A percentile compares a stretch with the other conserved stretches of the same genome.
Evolutionary conservation across 2,329 filamentous ascomycete species (phyloP).

Genomic region (Ophiosphaerella narmari): DNA sequence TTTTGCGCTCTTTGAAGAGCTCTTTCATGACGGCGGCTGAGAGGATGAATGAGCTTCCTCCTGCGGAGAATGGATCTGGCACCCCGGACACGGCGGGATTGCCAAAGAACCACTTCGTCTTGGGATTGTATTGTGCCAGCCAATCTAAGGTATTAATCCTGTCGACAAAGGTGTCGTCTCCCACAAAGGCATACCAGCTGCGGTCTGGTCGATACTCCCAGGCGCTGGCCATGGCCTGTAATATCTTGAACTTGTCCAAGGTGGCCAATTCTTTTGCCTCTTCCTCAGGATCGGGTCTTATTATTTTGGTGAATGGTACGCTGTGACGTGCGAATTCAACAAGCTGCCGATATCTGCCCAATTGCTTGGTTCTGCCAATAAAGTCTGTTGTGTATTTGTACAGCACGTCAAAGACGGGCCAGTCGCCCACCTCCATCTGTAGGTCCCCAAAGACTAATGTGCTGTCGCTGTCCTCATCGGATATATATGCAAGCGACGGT

Average conservation of each 20-base stretch:
- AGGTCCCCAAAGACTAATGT: constrained; percentile 48
- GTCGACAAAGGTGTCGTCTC: constrained; percentile 62
- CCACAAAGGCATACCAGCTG: constrained; percentile 65
- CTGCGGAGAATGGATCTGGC: constrained; percentile 56
- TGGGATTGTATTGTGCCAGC: constrained; percentile 56
- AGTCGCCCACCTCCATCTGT: constrained; percentile 38
- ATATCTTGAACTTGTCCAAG: constrained; percentile 47
- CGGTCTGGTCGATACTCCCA: constrained; percentile 50
- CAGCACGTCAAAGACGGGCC: constrained; percentile 46
- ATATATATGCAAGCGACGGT: constrained; percentile 31
- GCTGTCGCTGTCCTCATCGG: constrained; percentile 38
- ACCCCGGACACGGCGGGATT: constrained; percentile 39
- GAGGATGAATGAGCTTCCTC: constrained; percentile 59
- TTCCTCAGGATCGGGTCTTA: constrained; percentile 18
- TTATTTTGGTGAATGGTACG: constrained; percentile 32
- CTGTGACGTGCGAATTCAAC: constrained; percentile 33
- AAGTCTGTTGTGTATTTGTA: constrained; percentile 34
- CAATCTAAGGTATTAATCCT: constrained; percentile 59
- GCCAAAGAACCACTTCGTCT: constrained; percentile 57
- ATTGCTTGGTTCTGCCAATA: constrained; percentile 36
- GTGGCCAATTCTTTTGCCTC: constrained; percentile 22
- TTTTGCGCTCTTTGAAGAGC: constrained; percentile 46
- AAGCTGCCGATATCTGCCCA: constrained; percentile 45
- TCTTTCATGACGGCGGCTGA: constrained; percentile 56
- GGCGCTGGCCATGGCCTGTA: constrained; percentile 43